These are phyloP conservation scores for Cercospora sp. DNA, from an alignment of 2,329 filamentous ascomycete species.

Conservation along the genomic window DNA sequence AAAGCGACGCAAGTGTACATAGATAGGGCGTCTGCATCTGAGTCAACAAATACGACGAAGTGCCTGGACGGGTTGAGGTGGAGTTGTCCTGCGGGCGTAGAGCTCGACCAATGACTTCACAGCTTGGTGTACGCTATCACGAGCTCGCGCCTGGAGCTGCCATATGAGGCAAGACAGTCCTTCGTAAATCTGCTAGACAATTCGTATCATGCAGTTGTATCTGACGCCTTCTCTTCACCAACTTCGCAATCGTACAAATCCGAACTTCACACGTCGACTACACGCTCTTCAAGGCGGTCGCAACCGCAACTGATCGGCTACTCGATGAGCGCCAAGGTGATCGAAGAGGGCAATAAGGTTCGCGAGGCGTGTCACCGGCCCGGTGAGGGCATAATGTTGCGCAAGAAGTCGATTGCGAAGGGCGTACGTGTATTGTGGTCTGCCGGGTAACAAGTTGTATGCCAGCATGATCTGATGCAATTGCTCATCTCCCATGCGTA, in stretches of 20 bases:
- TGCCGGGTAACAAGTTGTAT: constrained; percentile 28
- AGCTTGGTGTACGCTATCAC: not conserved
- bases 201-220: not conserved
- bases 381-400: not conserved
- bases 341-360: constrained; percentile 29
- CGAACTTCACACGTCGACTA: not conserved
- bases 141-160: constrained; percentile 14
- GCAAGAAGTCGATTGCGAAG: not conserved
- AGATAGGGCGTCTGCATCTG: too few relatives aligned
- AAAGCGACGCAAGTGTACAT: too few relatives aligned
- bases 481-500: constrained; percentile 34
- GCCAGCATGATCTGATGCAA: constrained; percentile 37
- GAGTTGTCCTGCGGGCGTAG: not conserved
- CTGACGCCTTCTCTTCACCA: not conserved
- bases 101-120: constrained; percentile 8
- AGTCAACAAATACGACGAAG: too few relatives aligned
- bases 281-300: not conserved
- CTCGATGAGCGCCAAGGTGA: constrained; percentile 26
- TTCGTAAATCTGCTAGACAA: not conserved
- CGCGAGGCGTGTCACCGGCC: constrained; percentile 10
- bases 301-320: constrained; percentile 24
- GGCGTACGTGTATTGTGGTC: constrained; percentile 15
- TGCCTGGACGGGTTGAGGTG: not conserved
- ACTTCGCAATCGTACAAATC: not conserved
- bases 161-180: constrained; percentile 13